Base-by-base conservation (phyloP, 768 basidiomycete genomes). In the Tricholoma saponaceum region DNA sequence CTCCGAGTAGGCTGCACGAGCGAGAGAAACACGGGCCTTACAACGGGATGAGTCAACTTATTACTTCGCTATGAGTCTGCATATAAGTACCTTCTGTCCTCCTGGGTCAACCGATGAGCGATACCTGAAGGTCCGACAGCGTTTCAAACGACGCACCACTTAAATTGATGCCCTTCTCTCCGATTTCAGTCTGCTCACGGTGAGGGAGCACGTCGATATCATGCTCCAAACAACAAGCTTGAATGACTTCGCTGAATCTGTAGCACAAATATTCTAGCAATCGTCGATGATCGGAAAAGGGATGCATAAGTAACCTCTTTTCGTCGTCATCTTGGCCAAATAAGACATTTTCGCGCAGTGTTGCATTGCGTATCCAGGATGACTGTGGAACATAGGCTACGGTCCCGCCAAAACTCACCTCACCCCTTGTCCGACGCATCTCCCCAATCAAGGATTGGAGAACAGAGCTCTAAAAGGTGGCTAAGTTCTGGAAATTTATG, bases 121-220 rank as follows among this genome's bases (percentile, higher is more conserved):
- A 20, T 32, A 37, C 23, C 18, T 9, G 5, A 55, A 9, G 22
- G 5, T 25, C 9, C 16, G 23, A 32, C 5, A 54, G 51, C 5
- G 14, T 1, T 20, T 43, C 20, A 9, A 22, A 20, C 2, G 41
- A 39, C 26, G 22, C 25, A 76, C 85, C 85, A 62, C 82, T 83
- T 35, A 86, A 69, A 69, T 83, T 86, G 61, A 87, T 85, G 0
- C 89, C 91, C 66, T 86, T 86, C 70, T 93, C 90, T 28, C 88
- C 89, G 50, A 90, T 86, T 68, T 86, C 83, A 0, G 87, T 89
- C 37, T 75, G 61, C 66, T 90, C 85, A 4, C 87, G 87, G 50
- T 88, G 70, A 0, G 89, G 84, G 4, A 94, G 74, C 60, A 89
- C 80, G 39, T 83, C 80, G 3, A 94, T 74, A 68, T 94, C 91